phyloP scores from a whole-genome alignment of 1,139 yeast species.

The Yamadazyma diospyri region DNA sequence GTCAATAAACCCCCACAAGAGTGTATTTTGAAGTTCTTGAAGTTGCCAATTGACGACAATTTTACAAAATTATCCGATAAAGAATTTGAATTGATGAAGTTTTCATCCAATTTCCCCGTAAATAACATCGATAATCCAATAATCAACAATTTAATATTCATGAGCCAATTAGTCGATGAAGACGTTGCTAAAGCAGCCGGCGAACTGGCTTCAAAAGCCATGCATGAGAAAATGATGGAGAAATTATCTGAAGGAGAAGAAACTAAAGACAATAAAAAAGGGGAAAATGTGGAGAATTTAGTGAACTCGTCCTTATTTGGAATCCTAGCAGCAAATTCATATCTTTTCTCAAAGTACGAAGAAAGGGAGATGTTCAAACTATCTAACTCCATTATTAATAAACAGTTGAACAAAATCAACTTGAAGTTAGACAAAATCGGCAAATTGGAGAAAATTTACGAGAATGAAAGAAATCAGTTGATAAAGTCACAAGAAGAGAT shows the following conservation, averaged over 20 bases:
- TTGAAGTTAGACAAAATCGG: constrained; percentile 68
- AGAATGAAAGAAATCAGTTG: constrained; percentile 70
- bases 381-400: constrained; percentile 58
- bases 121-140: constrained; percentile 90
- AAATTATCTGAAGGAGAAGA: constrained; percentile 28
- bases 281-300: constrained; percentile 24
- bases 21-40: constrained; percentile 75
- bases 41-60: constrained; percentile 77
- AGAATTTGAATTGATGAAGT: constrained; percentile 62
- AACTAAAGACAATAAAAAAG: constrained; percentile 19
- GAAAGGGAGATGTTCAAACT: constrained; percentile 73
- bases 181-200: constrained; percentile 84
- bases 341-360: constrained; percentile 76
- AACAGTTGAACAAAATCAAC: constrained; percentile 72
- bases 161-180: constrained; percentile 85
- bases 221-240: constrained; percentile 46
- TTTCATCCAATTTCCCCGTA: constrained; percentile 79
- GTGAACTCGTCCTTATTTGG: constrained; percentile 59
- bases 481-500: constrained; percentile 79
- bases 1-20: constrained; percentile 74
- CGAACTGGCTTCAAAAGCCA: constrained; percentile 53
- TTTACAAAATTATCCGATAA: constrained; percentile 51
- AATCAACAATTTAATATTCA: constrained; percentile 80
- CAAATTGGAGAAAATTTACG: constrained; percentile 74
- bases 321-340: constrained; percentile 76